Base-by-base conservation (phyloP, 257 asterid genomes). In the Solanum pinnatisectum region DNA sequence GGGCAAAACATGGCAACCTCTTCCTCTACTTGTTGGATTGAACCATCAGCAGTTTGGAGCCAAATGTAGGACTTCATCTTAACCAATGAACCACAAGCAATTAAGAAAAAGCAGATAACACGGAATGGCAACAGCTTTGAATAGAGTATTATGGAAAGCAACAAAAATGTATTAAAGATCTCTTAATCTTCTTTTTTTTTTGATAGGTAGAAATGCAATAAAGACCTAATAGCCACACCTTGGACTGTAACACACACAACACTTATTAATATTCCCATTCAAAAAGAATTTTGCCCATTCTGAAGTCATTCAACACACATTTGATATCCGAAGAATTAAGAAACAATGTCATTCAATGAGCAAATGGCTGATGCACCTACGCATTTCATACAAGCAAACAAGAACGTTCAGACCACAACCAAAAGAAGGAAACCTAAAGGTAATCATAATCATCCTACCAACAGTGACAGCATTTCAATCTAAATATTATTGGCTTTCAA, bases 1-100 rank as follows among this genome's bases (percentile, higher is more conserved):
- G 99, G 99, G 84, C 98, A 94, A 90, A 92, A 94, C 90, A 92
- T 91, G 70, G 99, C 99, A 90, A 95, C 94, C 91, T 95, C 98
- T 92, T 94, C 97, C 90, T 96, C 99, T 49, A 93, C 98, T 92
- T 93, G 96, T 87, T 95, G 98, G 91, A 93, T 91, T 79, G 98
- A 93, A 88, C 93, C 96, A 90, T 95, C 98, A 71, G 95, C 88
- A 32, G 97, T 94, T 92, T 95, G 95, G 92, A 96, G 95, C 99
- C 99, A 96, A 84, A 95, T 90, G 46, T 93, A 93, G 83, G 97
- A 95, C 95, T 95, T 95, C 94, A 95, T 91, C 95, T 81, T 27
- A 46, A 81, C 39, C 40, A 81, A 81, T 9, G 67, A 81, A 81
- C 40, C 68, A 46, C 27, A 46, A 30, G 84, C 16, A 44, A 27